Base-by-base conservation (phyloP, 257 asterid species). In the Penstemon davidsonii region DNA sequence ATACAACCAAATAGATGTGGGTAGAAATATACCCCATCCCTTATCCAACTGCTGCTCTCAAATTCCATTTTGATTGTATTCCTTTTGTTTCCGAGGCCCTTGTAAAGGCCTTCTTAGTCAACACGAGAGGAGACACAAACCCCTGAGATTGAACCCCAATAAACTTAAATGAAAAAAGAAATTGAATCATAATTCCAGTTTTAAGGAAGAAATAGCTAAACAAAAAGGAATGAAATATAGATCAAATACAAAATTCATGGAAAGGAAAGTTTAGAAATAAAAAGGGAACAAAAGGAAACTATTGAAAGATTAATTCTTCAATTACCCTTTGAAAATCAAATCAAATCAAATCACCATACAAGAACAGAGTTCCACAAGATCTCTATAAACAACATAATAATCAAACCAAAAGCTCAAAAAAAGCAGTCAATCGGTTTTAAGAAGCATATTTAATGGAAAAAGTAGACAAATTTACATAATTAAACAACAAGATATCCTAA, bases 1-100 rank as follows among this genome's bases (percentile, higher is more conserved):
- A 92, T 90, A 67, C 98, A 91, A 76, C 97, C 96, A 78, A 90
- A 85, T 64, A 90, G 80, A 62, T 83, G 95, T 3, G 97, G 91
- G 70, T 84, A 82, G 79, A 79, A 86, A 80, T 80, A 81, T 73
- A 84, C 83, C 76, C 97, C 96, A 62, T 93, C 97, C 86, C 79
- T 88, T 42, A 85, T 76, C 96, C 96, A 85, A 71, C 76, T 81
- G 73, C 83, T 81, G 83, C 84, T 88, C 74, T 86, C 97, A 18
- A 82, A 76, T 4, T 93, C 98, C 98, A 93, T 91, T 58, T 79
- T 40, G 72, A 70, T 41, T 72, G 71, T 68, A 66, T 72, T 55
- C 56, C 67, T 75, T 73, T 66, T 6, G 46, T 65, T 73, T 70
- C 68, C 72, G 18, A 67, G 55, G 73, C 70, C 79, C 67, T 64